Evolutionary conservation across 306 rosid species (phyloP), one percentile per base, ranked within the genome.

Genomic region (Notholithocarpus densiflorus): DNA sequence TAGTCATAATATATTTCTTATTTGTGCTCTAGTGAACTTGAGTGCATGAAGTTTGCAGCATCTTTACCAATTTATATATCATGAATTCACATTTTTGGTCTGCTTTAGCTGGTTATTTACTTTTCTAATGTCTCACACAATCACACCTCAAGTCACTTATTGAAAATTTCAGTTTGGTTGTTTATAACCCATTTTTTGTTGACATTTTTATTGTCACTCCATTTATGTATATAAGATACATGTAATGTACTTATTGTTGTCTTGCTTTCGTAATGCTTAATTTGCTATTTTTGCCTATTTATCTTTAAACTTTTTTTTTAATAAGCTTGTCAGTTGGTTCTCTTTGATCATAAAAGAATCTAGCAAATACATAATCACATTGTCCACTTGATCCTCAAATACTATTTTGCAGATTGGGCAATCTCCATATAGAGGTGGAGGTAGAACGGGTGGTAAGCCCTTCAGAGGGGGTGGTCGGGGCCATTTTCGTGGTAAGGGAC

Each of bases 401-500:
- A 81, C 60, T 74, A 80, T 66, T 88, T 81, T 84, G 86, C 94
- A 91, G 94, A 85, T 70, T 27, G 91, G 86, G 83, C 81, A 86
- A 66, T 85, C 90, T 79, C 89, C 80, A 72, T 87, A 81, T 87
- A 87, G 92, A 89, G 94, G 89, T 75, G 84, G 90, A 80, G 92
- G 96, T 68, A 80, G 90, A 81, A 81, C 87, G 90, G 92, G 94
- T 53, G 80, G 89, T 84, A 88, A 89, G 85, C 73, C 91, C 80
- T 88, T 85, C 76, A 89, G 89, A 81, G 89, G 91, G 78, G 89
- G 91, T 82, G 92, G 89, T 73, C 92, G 89, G 60, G 89, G 89
- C 82, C 89, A 75, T 78, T 75, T 71, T 57, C 89, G 75, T 70
- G 84, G 82, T 60, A 80, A 83, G 79, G 93, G 92, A 53, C 91